These are phyloP conservation scores for Cyberlindnera euphorbiae DNA, from an alignment of 805 yeast genomes.

Conservation along the genomic window DNA sequence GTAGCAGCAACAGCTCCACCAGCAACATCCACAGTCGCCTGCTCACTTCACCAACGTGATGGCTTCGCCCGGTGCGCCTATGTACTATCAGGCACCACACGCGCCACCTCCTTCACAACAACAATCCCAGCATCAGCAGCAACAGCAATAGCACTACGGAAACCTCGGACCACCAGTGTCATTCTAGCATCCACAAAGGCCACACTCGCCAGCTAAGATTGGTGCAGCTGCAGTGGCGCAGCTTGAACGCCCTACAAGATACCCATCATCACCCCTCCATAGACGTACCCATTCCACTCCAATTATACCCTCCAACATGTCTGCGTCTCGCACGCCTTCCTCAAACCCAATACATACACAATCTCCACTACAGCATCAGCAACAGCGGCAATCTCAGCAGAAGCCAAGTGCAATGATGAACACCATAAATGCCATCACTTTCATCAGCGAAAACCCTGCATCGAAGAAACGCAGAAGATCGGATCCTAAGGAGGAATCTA, in stretches of 20 bases:
- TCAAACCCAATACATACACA: background rate
- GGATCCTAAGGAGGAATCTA: conserved; percentile 19
- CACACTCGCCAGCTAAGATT: conserved; percentile 62
- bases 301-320: conserved; percentile 2
- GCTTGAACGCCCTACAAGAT: conserved; percentile 25
- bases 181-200: conserved; percentile 28
- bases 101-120: conserved; percentile 7
- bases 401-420: conserved; percentile 24
- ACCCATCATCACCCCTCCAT: conserved; percentile 28
- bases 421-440: conserved; percentile 25
- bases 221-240: conserved; percentile 71
- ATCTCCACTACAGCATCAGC: conserved; percentile 3
- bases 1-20: conserved; percentile 7
- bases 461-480: conserved; percentile 24
- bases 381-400: conserved; percentile 6
- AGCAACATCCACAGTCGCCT: conserved; percentile 1
- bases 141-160: background rate
- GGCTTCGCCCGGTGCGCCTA: conserved; percentile 1
- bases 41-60: background rate
- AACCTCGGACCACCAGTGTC: conserved; percentile 22
- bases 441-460: conserved; percentile 27
- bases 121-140: conserved; percentile 1
- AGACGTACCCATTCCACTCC: conserved; percentile 39
- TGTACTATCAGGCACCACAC: conserved; percentile 3
- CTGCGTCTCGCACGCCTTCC: conserved; percentile 1